A percentile compares a stretch with the other conserved stretches of the same genome.
phyloP scores from a whole-genome alignment of 306 rosid species.

The Dryas alaskensis region DNA sequence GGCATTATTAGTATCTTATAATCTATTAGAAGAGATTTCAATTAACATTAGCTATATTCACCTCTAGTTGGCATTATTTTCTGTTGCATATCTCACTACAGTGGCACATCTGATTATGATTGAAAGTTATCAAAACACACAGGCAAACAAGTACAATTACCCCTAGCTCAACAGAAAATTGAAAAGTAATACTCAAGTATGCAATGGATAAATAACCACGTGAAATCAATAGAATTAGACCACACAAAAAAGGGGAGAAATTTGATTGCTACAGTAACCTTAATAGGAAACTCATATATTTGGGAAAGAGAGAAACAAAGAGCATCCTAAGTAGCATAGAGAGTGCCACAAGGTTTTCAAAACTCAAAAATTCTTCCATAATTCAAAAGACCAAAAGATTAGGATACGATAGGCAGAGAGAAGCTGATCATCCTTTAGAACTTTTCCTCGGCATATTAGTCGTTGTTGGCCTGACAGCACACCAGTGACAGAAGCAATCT shows the following conservation, averaged over 20 bases:
- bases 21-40: not conserved
- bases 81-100: not conserved
- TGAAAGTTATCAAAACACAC: not conserved
- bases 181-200: too few relatives aligned
- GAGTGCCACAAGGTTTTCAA: slow-evolving; percentile 3
- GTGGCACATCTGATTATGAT: not conserved
- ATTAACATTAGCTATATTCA: not conserved
- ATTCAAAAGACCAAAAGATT: slow-evolving; percentile 6
- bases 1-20: not conserved
- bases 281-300: not conserved
- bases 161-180: too few relatives aligned
- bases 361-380: not conserved
- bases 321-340: slow-evolving; percentile 1
- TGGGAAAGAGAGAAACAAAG: not conserved
- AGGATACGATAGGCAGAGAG: slow-evolving; percentile 71
- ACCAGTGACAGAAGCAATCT: slow-evolving; percentile 63
- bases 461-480: slow-evolving; percentile 61
- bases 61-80: not conserved
- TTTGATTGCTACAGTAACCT: not conserved
- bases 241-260: too few relatives aligned
- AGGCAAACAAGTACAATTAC: too few relatives aligned
- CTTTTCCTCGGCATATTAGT: slow-evolving; percentile 67
- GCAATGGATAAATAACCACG: not conserved
- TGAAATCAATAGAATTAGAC: not conserved
- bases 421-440: slow-evolving; percentile 63